A percentile compares a stretch with the other conserved stretches of the same genome.
phyloP scores from a whole-genome alignment of 768 basidiomycete genomes.

The Mycena crocata region DNA sequence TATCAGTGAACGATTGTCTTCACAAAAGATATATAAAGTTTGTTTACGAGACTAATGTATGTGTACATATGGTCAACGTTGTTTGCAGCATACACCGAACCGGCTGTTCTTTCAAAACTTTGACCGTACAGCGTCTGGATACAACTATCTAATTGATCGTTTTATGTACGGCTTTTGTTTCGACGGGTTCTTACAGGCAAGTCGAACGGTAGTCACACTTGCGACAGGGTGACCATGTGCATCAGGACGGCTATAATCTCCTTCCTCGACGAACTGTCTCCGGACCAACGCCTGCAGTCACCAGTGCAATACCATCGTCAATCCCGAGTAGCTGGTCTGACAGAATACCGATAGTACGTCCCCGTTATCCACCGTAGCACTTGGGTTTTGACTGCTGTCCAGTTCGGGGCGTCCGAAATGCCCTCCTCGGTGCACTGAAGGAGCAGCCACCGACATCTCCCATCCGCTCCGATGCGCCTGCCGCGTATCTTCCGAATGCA shows the following conservation, averaged over 20 bases:
- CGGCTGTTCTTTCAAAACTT: too few species aligned
- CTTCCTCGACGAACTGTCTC: slow-evolving; percentile 47
- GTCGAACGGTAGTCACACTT: background rate
- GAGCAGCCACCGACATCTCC: slow-evolving; percentile 36
- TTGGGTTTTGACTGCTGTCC: too few species aligned
- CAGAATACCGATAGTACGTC: slow-evolving; percentile 50
- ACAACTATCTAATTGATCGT: too few species aligned
- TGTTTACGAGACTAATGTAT: too few species aligned
- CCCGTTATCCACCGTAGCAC: background rate
- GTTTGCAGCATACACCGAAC: too few species aligned
- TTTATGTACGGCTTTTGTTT: too few species aligned
- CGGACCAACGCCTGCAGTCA: slow-evolving; percentile 49
- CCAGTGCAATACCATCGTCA: slow-evolving; percentile 52
- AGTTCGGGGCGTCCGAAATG: slow-evolving; percentile 50
- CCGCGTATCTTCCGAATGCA: slow-evolving; percentile 12
- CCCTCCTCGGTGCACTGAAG: slow-evolving; percentile 43
- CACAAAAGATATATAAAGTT: too few species aligned
- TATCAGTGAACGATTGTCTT: too few species aligned
- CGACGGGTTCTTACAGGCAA: background rate
- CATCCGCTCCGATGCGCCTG: slow-evolving; percentile 37
- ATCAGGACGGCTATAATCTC: slow-evolving; percentile 47
- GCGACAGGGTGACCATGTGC: slow-evolving; percentile 49
- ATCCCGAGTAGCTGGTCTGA: slow-evolving; percentile 48
- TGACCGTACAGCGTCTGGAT: too few species aligned
- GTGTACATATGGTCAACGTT: too few species aligned